Evolutionary conservation across 1,284 basidiomycete genomes (phyloP).

Genomic region (Exobasidium rhododendri): DNA sequence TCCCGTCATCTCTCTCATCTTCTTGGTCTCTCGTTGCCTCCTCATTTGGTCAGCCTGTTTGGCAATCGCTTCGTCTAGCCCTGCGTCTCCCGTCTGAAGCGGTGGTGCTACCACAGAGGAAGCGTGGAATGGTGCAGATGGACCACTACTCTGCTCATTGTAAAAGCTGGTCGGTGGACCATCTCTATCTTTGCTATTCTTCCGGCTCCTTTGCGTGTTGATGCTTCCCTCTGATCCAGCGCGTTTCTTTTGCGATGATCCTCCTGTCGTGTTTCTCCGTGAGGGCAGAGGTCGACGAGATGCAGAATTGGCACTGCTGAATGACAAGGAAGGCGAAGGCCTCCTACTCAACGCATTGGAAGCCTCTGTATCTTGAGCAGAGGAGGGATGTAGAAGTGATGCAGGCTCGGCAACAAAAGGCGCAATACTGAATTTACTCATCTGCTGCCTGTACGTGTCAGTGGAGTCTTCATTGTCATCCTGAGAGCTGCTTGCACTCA

Average conservation of each 20-base stretch:
- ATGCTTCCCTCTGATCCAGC: slow-evolving; percentile 24
- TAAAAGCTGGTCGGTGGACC: slow-evolving; percentile 1
- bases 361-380: not conserved
- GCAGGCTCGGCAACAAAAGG: slow-evolving; percentile 13
- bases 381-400: slow-evolving; percentile 16
- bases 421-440: slow-evolving; percentile 2
- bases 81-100: slow-evolving; percentile 42
- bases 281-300: slow-evolving; percentile 8
- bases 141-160: not conserved
- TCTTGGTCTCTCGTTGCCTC: slow-evolving; percentile 37
- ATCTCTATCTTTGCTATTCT: slow-evolving; percentile 31
- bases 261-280: slow-evolving; percentile 37
- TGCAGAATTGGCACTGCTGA: not conserved
- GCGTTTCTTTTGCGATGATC: slow-evolving; percentile 22
- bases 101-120: slow-evolving; percentile 17
- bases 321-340: slow-evolving; percentile 4
- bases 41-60: slow-evolving; percentile 47
- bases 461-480: not conserved
- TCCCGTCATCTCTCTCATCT: slow-evolving; percentile 19
- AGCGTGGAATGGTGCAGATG: not conserved
- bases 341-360: not conserved
- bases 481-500: not conserved
- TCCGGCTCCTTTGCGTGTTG: slow-evolving; percentile 18
- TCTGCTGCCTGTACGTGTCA: not conserved
- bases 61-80: slow-evolving; percentile 50